Evolutionary conservation across 2,329 filamentous ascomycete species (phyloP).

Genomic region (Tolypocladium ophioglossoides): DNA sequence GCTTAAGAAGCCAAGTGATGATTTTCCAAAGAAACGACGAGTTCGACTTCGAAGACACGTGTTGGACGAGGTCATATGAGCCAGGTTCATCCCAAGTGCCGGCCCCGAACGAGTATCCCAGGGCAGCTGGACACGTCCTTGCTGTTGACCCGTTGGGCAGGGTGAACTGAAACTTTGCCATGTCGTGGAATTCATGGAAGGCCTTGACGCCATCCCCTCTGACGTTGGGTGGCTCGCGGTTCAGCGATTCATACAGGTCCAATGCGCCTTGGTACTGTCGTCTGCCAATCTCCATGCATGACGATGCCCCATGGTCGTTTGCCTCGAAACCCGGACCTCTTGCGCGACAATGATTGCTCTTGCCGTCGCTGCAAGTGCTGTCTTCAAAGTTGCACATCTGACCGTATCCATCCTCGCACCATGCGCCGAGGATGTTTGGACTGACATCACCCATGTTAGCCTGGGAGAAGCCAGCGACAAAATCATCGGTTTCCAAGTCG

Average conservation of each 20-base stretch:
- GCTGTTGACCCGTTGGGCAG: conserved; percentile 62
- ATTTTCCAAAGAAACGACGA: conserved; percentile 68
- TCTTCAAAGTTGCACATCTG: conserved; percentile 64
- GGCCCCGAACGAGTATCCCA: conserved; percentile 84
- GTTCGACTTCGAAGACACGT: conserved; percentile 57
- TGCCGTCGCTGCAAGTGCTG: conserved; percentile 65
- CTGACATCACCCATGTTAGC: conserved; percentile 85
- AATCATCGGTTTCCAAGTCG: conserved; percentile 49
- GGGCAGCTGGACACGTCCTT: conserved; percentile 69
- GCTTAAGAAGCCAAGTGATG: conserved; percentile 59
- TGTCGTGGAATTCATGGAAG: conserved; percentile 72
- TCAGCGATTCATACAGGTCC: conserved; percentile 38
- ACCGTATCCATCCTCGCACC: conserved; percentile 76
- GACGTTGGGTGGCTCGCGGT: conserved; percentile 35
- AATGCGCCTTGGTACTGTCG: conserved; percentile 53
- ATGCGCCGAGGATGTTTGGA: conserved; percentile 78
- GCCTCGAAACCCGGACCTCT: conserved; percentile 56
- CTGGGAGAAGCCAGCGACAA: conserved; percentile 87
- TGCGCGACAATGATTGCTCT: conserved; percentile 57
- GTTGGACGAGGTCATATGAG: conserved; percentile 82
- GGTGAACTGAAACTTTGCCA: conserved; percentile 61
- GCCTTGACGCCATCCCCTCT: conserved; percentile 58
- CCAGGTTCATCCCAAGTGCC: conserved; percentile 86
- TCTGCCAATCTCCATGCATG: conserved; percentile 64
- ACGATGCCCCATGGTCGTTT: conserved; percentile 60